phyloP scores from a whole-genome alignment of 768 basidiomycete species.

The Phylloporus sp. region DNA sequence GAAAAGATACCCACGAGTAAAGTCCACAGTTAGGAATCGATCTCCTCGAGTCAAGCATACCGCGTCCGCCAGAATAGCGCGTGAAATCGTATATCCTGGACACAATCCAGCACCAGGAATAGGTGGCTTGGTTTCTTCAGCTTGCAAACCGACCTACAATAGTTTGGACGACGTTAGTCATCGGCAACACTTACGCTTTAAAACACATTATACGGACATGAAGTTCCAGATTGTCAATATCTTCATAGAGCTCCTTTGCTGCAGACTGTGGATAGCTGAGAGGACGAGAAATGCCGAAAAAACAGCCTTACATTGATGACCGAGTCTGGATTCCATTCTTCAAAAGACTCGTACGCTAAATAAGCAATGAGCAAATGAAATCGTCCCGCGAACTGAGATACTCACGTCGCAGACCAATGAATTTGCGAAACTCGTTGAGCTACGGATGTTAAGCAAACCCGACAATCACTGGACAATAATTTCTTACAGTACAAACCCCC shows the following conservation, averaged over 20 bases:
- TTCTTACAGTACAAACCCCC: conserved; percentile 65
- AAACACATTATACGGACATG: conserved; percentile 42
- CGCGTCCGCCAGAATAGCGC: conserved; percentile 80
- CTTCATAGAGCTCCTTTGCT: conserved; percentile 60
- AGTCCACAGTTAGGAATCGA: conserved; percentile 71
- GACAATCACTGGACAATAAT: not conserved
- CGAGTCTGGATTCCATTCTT: conserved; percentile 67
- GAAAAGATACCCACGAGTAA: conserved; percentile 53
- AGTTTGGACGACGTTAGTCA: not conserved
- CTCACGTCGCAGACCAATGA: conserved; percentile 65
- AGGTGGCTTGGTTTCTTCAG: conserved; percentile 64
- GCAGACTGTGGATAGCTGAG: conserved; percentile 38
- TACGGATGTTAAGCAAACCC: conserved; percentile 14
- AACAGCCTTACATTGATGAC: conserved; percentile 45
- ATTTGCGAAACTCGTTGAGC: conserved; percentile 70
- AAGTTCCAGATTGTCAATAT: conserved; percentile 77
- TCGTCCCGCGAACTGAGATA: not conserved
- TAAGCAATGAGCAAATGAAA: conserved; percentile 4
- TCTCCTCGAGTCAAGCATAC: conserved; percentile 74
- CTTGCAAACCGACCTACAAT: conserved; percentile 56
- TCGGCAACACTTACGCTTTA: not conserved
- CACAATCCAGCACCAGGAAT: conserved; percentile 70
- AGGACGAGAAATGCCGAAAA: not conserved
- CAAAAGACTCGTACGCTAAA: conserved; percentile 56
- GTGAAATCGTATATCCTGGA: conserved; percentile 78